Evolutionary conservation across 805 yeast genomes (phyloP), one percentile per base, ranked within the genome.

Genomic region (Metschnikowia kunwiensis): DNA sequence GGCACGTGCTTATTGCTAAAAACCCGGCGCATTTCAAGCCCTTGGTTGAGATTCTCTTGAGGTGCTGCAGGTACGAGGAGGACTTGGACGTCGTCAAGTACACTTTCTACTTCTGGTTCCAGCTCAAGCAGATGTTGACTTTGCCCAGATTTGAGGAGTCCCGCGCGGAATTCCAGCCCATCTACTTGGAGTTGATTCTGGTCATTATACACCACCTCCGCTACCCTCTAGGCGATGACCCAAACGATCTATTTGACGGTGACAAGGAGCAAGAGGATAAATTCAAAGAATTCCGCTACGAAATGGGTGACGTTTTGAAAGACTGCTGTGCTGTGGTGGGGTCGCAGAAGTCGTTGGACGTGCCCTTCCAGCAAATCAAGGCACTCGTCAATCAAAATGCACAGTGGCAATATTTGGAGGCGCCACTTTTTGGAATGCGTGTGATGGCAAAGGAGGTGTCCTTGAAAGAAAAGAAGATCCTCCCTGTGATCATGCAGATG

Each of bases 251-350:
- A 13, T 91, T 91, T 51, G 71, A 72, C 17, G 70, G 70, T 18
- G 87, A 85, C 52, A 72, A 68, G 47, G 96, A 87, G 55, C 83
- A 77, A 37, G 95, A 88, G 55, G 98, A 94, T 55, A 86, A 87
- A 59, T 93, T 93, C 58, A 80, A 86, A 53, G 94, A 87, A 41
- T 93, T 91, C 62, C 74, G 99, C 53, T 93, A 93, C 61, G 96
- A 87, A 38, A 86, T 93, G 85, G 97, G 97, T 24, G 97, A 93
- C 58, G 96, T 91, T n/a, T 65, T 93, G 43, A 94, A 94, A 55
- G 95, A 88, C 56, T 88, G 97, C 65, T 86, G 97, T 50, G 85
- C 86, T 1, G 91, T 93, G 3, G 79, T 86, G 27, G 97, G 97
- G 1, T 71, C 94, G 3, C 63, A 75, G 7, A 66, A 61, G 26